Percentiles rank a stretch among this genome's conserved stretches.
These are phyloP conservation scores for Asterophora parasitica DNA, from an alignment of 768 basidiomycete genomes.

Conservation along the genomic window DNA sequence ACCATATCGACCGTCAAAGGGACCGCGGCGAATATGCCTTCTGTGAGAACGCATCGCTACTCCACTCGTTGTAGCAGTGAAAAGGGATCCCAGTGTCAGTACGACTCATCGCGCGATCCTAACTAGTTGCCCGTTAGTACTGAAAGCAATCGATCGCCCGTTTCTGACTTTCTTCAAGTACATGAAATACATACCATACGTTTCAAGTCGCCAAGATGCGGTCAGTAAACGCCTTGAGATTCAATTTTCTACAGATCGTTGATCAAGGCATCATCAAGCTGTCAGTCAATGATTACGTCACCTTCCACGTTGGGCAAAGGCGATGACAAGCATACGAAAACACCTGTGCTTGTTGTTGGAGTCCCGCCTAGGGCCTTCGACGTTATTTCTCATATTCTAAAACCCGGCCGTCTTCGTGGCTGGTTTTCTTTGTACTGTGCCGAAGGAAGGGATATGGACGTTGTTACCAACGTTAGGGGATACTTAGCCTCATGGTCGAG, in stretches of 20 bases:
- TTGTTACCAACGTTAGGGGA: constrained; percentile 46
- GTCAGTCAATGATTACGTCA: neutral
- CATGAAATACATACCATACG: neutral
- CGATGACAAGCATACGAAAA: neutral
- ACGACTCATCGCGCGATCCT: no score
- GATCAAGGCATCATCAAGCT: no score
- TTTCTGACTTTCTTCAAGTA: no score
- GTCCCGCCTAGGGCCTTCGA: neutral
- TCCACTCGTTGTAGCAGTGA: neutral
- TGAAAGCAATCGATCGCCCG: neutral
- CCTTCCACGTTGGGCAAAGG: neutral
- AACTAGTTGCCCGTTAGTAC: no score
- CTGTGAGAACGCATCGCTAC: no score
- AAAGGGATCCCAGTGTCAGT: no score
- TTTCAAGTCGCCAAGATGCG: neutral
- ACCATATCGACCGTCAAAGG: neutral
- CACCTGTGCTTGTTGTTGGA: constrained; percentile 3
- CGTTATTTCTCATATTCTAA: neutral
- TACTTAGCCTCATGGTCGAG: constrained; percentile 52
- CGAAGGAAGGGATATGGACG: constrained; percentile 43
- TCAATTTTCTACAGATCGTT: no score
- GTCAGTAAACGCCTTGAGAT: neutral
- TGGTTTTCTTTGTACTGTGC: neutral
- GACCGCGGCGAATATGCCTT: neutral
- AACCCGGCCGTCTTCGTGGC: neutral